Base-by-base conservation (phyloP, 371 early-diverging fungal genomes). In the Mucor lusitanicus region DNA sequence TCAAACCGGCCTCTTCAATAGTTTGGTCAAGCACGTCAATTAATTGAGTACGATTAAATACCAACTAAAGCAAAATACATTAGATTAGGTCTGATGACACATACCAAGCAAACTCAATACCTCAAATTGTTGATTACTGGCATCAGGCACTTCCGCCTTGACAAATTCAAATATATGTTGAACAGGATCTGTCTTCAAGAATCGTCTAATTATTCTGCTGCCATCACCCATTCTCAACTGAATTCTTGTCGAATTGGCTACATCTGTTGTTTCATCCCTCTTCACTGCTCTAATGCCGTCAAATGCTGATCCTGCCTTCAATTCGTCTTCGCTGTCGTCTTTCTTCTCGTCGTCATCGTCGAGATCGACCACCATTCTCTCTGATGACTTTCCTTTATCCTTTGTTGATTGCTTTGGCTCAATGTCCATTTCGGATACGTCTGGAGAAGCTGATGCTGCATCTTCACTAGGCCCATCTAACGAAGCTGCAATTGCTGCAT, bases 401-500 rank as follows among this genome's bases (percentile, higher is more conserved):
- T 21, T 59, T 6, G 40, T 25, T 32, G 50, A 23, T 8, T 13
- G 23, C 17, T 32, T 23, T 21, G 23, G 30, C 3, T 37, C 54
- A 37, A 63, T 35, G 6, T 63, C 63, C 54, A 53, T 53, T 15
- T 53, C 19, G 15, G 53, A 35, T 13, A 17, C 33, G 48, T 35
- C 48, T 0, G 60, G 68, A 39, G 63, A 46, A 6, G 68, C n/a
- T 17, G 63, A 32, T 13, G 69, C 56, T 19, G 76, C 68, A 19
- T 72, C 74, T 32, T 78, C 76, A 46, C 68, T 71, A 9, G 56
- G 61, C 13, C 73, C 78, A 21, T 80, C 80, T 70, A 88, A 78
- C 21, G 91, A 90, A 3, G 93, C 94, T 35, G 84, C 87, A 64
- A 96, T 87, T 13, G 96, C 96, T 15, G 92, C 88, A 32, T 88